Percentiles rank a stretch among this genome's conserved stretches.
These are phyloP conservation scores for Pharnaceum exiguum DNA, from an alignment of 148 eudicot genomes.

Conservation along the genomic window DNA sequence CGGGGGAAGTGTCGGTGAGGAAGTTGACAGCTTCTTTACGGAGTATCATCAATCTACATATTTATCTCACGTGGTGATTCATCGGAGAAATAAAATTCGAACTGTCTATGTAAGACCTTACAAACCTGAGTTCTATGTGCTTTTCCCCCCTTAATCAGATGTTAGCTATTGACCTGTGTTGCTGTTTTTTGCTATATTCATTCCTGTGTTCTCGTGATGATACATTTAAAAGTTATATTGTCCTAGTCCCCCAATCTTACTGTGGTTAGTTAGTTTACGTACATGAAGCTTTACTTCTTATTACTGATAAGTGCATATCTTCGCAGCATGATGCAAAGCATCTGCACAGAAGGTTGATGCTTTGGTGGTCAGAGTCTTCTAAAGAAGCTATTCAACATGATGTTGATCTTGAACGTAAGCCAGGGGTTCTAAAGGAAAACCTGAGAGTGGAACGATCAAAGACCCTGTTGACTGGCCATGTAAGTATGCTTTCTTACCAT, in stretches of 20 bases:
- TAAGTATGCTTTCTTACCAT: constrained; percentile 18
- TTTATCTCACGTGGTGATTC: constrained; percentile 42
- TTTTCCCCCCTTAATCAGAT: neutral
- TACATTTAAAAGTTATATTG: too few relatives aligned
- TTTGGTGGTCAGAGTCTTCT: constrained; percentile 13
- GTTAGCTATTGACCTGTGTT: neutral
- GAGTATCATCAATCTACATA: constrained; percentile 42
- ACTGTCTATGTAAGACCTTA: constrained; percentile 28
- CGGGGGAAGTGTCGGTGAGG: constrained; percentile 35
- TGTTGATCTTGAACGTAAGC: constrained; percentile 18
- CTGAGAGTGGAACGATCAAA: constrained; percentile 18
- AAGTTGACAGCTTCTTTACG: constrained; percentile 35
- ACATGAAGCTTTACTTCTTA: neutral
- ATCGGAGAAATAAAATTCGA: constrained; percentile 22
- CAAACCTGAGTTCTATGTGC: neutral
- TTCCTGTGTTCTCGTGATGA: too few relatives aligned
- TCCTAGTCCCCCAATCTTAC: too few relatives aligned
- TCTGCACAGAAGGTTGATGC: constrained; percentile 17
- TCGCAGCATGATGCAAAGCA: constrained; percentile 25
- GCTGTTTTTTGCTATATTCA: too few relatives aligned
- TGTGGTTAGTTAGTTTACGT: too few relatives aligned
- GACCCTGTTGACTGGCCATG: constrained; percentile 32
- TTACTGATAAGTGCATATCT: constrained; percentile 8
- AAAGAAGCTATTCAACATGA: constrained; percentile 9
- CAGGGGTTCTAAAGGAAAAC: constrained; percentile 32